Conservation (phyloP, 208 protist genomes). For the Leishmania mexicana region DNA sequence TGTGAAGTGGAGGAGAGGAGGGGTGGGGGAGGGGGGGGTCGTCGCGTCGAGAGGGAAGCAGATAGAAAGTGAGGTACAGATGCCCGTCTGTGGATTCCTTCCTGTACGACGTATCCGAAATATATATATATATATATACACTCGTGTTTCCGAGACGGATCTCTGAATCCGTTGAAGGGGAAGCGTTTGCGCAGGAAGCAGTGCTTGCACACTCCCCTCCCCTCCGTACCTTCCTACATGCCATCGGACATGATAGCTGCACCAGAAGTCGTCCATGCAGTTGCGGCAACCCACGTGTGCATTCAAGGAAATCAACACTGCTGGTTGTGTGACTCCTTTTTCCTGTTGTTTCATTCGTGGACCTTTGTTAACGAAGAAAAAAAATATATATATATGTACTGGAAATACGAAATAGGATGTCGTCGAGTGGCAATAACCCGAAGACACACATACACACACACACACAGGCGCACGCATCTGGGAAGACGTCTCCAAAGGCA, state of each 20-base stretch:
- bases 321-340: not conserved
- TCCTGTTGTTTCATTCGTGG: not conserved
- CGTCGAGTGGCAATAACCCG: not conserved
- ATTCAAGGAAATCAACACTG: not conserved
- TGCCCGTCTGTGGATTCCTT: not conserved
- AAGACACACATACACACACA: not conserved
- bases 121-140: not conserved
- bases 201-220: not conserved
- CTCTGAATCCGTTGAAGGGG: not conserved
- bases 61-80: not conserved
- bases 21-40: not conserved
- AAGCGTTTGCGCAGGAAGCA: not conserved
- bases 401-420: too few relatives aligned
- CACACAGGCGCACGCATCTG: not conserved
- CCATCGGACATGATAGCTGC: not conserved
- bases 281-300: not conserved
- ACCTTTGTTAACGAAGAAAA: not conserved
- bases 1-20: too few relatives aligned
- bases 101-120: too few relatives aligned
- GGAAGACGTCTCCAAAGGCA: not conserved
- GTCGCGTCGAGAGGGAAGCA: not conserved
- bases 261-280: not conserved
- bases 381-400: not conserved
- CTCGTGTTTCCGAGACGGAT: not conserved
- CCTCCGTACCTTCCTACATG: not conserved